Evolutionary conservation across 768 basidiomycete species (phyloP), one percentile per base, ranked within the genome.

Genomic region (Rhizopogon rudus): DNA sequence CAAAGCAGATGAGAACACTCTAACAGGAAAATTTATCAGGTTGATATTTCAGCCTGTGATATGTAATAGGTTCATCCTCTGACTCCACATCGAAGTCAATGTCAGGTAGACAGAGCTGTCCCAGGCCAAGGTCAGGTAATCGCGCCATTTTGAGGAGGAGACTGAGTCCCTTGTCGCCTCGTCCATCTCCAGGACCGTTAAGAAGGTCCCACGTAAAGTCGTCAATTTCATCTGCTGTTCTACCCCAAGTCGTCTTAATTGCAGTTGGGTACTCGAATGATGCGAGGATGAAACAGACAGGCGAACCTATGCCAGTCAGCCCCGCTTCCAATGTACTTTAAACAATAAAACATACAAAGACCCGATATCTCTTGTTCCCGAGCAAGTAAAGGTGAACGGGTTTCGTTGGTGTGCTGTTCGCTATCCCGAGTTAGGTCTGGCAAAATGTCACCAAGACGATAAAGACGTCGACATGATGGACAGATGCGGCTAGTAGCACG

Each of bases 61-160:
- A 42, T 40, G 25, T 13, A 25, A 25, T 25, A 46, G 31, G 39
- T 40, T 45, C 31, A 29, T 41, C 54, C 35, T 66, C 67, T 17
- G 37, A 45, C 20, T 59, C 63, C 22, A 57, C 54, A 31, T 57
- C 69, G 16, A 69, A 63, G 48, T 71, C 61, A 13, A 70, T 44
- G 7, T 65, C 70, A 31, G 68, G 68, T 13, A 71, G 44, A 59
- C 68, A 70, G 3, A 91, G 64, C 67, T 90, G 86, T 20, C 77
- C 85, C 12, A 91, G 75, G 0, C 87, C 89, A 55, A 91, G 71
- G 69, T 91, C 88, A 56, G 82, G 77, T 40, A 90, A 71, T 44
- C 89, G 76, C 20, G 87, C 86, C 88, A 91, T 90, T 64, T 81
- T 83, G 44, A 91, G 77, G 8, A 91, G 68, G 79, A 89, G 77